A percentile compares a stretch with the other conserved stretches of the same genome.
phyloP scores from a whole-genome alignment of 2,329 filamentous ascomycete species.

The Ceratocystis harringtonii region DNA sequence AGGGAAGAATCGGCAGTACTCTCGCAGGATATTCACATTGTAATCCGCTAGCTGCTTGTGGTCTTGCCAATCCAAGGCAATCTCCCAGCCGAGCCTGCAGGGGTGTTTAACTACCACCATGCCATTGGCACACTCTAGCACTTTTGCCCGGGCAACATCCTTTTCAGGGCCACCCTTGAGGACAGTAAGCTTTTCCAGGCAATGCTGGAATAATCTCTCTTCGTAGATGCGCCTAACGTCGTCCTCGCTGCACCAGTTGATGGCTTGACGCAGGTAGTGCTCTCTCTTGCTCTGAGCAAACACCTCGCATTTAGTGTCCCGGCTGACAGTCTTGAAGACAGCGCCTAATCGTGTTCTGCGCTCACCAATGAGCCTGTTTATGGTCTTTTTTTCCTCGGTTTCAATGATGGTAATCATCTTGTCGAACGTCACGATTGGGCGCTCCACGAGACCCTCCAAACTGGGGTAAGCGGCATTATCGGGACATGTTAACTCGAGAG shows the following conservation, averaged over 20 bases:
- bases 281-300: constrained; percentile 63
- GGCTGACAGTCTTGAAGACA: constrained; percentile 64
- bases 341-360: constrained; percentile 77
- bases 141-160: constrained; percentile 50
- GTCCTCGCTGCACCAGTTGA: constrained; percentile 84
- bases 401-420: constrained; percentile 73
- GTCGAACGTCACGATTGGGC: constrained; percentile 66
- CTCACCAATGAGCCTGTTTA: constrained; percentile 81
- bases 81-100: constrained; percentile 78
- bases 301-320: constrained; percentile 77
- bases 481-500: constrained; percentile 63
- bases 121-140: constrained; percentile 64
- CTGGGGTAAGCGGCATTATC: constrained; percentile 65
- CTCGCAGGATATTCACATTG: constrained; percentile 61
- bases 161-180: constrained; percentile 52
- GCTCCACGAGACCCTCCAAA: constrained; percentile 69
- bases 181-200: constrained; percentile 61
- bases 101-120: constrained; percentile 96
- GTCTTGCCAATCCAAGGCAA: constrained; percentile 81
- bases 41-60: constrained; percentile 57
- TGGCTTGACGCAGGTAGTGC: constrained; percentile 62
- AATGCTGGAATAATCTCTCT: constrained; percentile 72
- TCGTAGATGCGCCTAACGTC: constrained; percentile 71
- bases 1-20: constrained; percentile 74
- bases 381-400: constrained; percentile 69